Base-by-base conservation (phyloP, 2,329 filamentous ascomycete species). In the Orbilia javanica region DNA sequence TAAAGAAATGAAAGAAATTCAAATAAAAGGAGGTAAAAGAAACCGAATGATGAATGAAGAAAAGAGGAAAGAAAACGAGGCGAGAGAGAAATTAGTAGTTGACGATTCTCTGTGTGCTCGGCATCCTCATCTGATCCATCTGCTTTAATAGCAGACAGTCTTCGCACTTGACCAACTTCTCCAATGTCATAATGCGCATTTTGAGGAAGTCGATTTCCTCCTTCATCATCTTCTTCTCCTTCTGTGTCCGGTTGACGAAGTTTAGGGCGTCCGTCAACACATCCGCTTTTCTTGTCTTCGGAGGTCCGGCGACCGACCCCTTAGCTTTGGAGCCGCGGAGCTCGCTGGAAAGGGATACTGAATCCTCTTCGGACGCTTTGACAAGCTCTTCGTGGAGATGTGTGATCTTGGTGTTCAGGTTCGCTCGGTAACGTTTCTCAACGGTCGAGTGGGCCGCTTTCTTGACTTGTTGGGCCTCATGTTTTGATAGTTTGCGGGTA, bases 141-240 rank as follows among this genome's bases (percentile, higher is more conserved):
- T 78, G 74, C 34, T 78, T 78, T 44, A 78, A 64, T 57, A 78
- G 53, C 46, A 78, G 53, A 42, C 74, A 78, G 42, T 78, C 74
- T 57, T 78, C 74, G 55, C 74, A 78, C 27, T 78, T 78, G 62
- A 78, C 74, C 44, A 78, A 31, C 67, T 78, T 78, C 39, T 78
- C 74, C 60, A 78, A 62, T 15, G 74, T 78, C 74, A 78, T 78
- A n/a, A 78, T 78, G 27, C 74, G 50, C 74, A 78, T 78, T 27
- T 78, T 78, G 67, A 78, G 74, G 62, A 78, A 78, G 65, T 78
- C 74, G 36, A 78, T 78, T 52, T 78, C 74, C 10, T 78, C 74
- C 39, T 78, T 78, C 74, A 78, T 78, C 74, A 78, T 57, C 36
- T 44, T 78, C 74, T 78, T 78, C 42, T 78, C 74, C 44, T 78